Base-by-base conservation (phyloP, 192 early-diverging fungal genomes). In the Entophlyctis helioformis region DNA sequence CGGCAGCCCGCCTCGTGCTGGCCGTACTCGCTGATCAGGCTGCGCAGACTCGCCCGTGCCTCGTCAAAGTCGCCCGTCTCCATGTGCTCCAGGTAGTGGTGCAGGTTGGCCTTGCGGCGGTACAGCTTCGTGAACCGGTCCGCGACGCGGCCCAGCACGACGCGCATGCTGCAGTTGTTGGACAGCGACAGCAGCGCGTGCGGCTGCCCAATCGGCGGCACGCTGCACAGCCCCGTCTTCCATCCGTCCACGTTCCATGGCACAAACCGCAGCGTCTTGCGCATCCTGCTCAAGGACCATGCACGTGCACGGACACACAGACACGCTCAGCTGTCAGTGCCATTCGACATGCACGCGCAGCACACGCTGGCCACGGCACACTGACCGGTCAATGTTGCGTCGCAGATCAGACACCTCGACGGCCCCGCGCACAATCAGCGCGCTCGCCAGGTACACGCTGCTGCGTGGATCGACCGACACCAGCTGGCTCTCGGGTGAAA, bases 191-290 rank as follows among this genome's bases (percentile, higher is more conserved):
- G 51, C 16, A 78, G 42, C 32, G 45, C 59, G 11, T 56, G 55
- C 2, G 64, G 42, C 64, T 64, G 74, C n/a, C 64, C 63, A 1
- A 78, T 21, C 9, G 74, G 60, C 12, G 76, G 62, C 18, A 56
- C 44, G 10, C 50, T 41, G 54, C 76, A 78, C 22, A 78, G 46
- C 2, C 76, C 74, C 3, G 68, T 74, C 43, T 79, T 79, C 76
- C 76, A 79, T 18, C 48, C 64, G n/a, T 76, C 66, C 31, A 24
- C 24, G 46, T 78, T 79, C 74, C 74, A 79, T 16, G n/a, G 10
- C 29, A 45, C 36, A 62, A 76, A 79, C 37, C 48, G 45, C 15
- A 79, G 46, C 27, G 46, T 43, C 2, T 56, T 33, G 12, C 44
- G 33, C 21, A 76, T 53, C 28, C 66, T 73, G 29, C 38, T 39